Evolutionary conservation across 345 rosid species (phyloP), one percentile per base, ranked within the genome.

Genomic region (Bruguiera sexangula): DNA sequence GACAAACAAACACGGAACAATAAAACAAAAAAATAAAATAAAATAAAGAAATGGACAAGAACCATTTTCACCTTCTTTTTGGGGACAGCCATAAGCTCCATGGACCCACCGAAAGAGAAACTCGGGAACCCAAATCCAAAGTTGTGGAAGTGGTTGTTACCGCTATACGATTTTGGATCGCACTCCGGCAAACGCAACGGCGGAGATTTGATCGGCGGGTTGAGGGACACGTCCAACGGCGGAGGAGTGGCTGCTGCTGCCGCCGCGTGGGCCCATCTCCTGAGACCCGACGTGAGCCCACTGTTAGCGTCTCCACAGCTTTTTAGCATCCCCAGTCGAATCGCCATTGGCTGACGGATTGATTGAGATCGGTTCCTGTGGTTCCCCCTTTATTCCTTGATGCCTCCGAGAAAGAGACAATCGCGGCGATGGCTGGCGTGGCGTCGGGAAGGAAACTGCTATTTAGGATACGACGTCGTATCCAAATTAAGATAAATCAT

Each of bases 61-160:
- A 34, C 9, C 55, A 19, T 2, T 34, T 16, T 65, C 43, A 87
- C 98, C 91, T 84, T 93, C 75, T 69, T 87, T 73, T 85, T 93
- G 22, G 97, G 98, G n/a, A 87, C 97, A 67, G 96, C 96, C 98
- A 93, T 93, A 57, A 93, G 87, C 68, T 93, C 98, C 94, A 93
- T 82, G 68, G 86, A 75, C 64, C 93, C 91, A 62, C 70, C 82
- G 21, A 80, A 71, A 1, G 73, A 65, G 68, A 82, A 90, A 75
- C 66, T 71, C 1, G 87, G 89, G 32, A 80, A 54, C 60, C 86
- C 87, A 21, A 75, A 70, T 22, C 78, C 82, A 6, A 73, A 63
- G 57, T 60, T 66, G 51, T 76, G 73, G 46, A 60, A 53, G 30
- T 74, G 70, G 30, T 59, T 76, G 50, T 11, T 9, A 68, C 27